Percentiles rank a stretch among this genome's conserved stretches.
Evolutionary conservation across 257 asterid genomes (phyloP).

Genomic region (Ocimum tenuiflorum): DNA sequence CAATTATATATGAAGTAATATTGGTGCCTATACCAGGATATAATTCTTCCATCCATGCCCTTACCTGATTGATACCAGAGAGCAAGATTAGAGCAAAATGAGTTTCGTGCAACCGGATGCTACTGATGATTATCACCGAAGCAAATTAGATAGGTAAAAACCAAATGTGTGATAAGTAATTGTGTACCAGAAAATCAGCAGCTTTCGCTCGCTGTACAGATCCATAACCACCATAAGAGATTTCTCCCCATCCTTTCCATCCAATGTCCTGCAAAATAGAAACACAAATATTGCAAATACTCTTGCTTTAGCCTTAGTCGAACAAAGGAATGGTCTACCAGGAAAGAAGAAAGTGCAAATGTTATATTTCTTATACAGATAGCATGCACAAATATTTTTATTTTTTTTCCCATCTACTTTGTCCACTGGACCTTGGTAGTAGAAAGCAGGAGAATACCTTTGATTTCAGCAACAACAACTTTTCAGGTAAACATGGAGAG

Average conservation of each 20-base stretch:
- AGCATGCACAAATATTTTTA: neutral
- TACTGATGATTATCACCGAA: constrained; percentile 8
- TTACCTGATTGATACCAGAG: constrained; percentile 53
- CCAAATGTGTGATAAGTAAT: constrained; percentile 3
- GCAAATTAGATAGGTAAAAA: constrained; percentile 2
- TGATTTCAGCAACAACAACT: constrained; percentile 65
- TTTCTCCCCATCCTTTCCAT: constrained; percentile 99
- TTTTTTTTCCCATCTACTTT: neutral
- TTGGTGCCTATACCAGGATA: constrained; percentile 47
- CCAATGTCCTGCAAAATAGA: constrained; percentile 54
- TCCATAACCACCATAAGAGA: constrained; percentile 82
- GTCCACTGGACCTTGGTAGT: neutral
- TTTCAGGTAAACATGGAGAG: constrained; percentile 40
- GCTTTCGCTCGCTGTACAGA: constrained; percentile 74
- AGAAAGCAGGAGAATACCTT: constrained; percentile 40
- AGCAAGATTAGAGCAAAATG: constrained; percentile 2
- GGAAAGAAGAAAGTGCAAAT: constrained; percentile 4
- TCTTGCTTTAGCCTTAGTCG: neutral
- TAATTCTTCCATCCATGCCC: constrained; percentile 89
- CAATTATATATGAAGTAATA: constrained; percentile 70
- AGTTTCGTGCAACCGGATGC: neutral
- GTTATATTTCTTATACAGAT: neutral
- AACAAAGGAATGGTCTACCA: neutral
- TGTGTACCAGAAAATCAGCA: constrained; percentile 81
- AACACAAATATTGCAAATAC: constrained; percentile 6